phyloP scores from a whole-genome alignment of 2,329 filamentous ascomycete species.

The Pseudocercospora ulei region DNA sequence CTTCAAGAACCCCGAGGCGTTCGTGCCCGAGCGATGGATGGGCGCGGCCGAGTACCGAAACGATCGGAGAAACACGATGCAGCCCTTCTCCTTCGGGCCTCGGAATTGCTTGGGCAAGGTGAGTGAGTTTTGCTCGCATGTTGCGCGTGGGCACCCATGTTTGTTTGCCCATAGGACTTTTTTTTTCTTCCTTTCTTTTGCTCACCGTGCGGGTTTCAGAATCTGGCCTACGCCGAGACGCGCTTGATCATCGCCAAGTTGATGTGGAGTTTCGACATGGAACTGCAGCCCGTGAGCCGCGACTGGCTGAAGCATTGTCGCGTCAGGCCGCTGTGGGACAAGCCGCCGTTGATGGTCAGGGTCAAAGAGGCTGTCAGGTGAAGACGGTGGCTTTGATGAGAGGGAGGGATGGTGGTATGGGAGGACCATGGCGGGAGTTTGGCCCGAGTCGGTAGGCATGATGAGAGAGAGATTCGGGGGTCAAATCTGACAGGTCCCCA shows the following conservation, averaged over 20 bases:
- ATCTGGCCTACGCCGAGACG: constrained; percentile 36
- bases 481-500: no score
- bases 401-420: no score
- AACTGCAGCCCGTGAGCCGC: constrained; percentile 20
- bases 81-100: constrained; percentile 32
- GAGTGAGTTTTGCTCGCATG: not conserved
- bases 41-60: constrained; percentile 23
- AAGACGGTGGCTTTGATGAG: no score
- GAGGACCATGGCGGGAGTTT: no score
- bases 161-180: no score
- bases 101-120: constrained; percentile 26
- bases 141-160: no score
- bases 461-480: no score
- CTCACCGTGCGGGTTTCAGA: constrained; percentile 23
- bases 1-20: constrained; percentile 25
- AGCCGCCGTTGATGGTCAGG: constrained; percentile 23
- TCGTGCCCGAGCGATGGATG: constrained; percentile 32
- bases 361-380: constrained; percentile 20
- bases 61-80: constrained; percentile 27
- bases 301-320: constrained; percentile 12
- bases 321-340: constrained; percentile 24
- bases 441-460: no score
- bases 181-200: constrained; percentile 26
- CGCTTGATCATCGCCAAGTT: constrained; percentile 36
- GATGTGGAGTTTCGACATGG: constrained; percentile 37